A percentile compares a stretch with the other conserved stretches of the same genome.
Conservation (phyloP, 1,139 yeast species). For the Sugiyamaella japonica region DNA sequence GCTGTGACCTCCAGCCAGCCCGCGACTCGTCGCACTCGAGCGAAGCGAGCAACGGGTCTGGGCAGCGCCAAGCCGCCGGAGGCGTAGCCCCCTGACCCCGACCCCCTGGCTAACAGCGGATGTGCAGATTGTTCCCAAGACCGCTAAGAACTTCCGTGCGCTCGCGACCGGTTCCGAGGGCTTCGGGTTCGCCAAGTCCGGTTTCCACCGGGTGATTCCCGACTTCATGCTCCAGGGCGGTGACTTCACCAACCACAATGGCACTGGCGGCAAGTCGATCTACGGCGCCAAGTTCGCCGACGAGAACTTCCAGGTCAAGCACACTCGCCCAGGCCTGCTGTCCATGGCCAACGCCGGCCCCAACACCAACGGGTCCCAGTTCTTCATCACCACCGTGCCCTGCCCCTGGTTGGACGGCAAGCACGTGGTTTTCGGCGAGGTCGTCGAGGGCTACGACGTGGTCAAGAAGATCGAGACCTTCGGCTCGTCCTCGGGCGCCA, state of each 20-base stretch:
- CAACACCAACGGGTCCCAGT: constrained; percentile 99
- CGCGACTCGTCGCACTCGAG: too few relatives aligned
- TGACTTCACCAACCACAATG: constrained; percentile 73
- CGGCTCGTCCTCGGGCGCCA: constrained; percentile 84
- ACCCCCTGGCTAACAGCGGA: not conserved
- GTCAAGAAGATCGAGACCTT: constrained; percentile 87
- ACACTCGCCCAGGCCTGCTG: constrained; percentile 90
- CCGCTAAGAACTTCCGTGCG: constrained; percentile 98
- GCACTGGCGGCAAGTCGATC: constrained; percentile 99
- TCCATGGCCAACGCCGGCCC: constrained; percentile 99
- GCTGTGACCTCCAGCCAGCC: too few relatives aligned
- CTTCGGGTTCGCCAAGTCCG: constrained; percentile 85
- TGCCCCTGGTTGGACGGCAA: constrained; percentile 98
- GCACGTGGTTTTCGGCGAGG: constrained; percentile 99
- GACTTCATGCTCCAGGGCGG: constrained; percentile 99
- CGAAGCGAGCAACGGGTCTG: constrained; percentile 7
- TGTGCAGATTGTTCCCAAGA: constrained; percentile 77
- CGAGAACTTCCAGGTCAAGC: constrained; percentile 86
- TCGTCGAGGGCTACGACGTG: constrained; percentile 81
- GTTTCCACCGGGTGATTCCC: constrained; percentile 99
- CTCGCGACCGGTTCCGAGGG: constrained; percentile 97
- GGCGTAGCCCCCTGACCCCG: not conserved
- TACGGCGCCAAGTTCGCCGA: constrained; percentile 95
- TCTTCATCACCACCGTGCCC: constrained; percentile 96
- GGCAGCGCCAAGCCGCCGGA: not conserved